These are phyloP conservation scores for Puccinellia tenuiflora DNA, from an alignment of 176 grass and related monocot genomes.

Conservation along the genomic window DNA sequence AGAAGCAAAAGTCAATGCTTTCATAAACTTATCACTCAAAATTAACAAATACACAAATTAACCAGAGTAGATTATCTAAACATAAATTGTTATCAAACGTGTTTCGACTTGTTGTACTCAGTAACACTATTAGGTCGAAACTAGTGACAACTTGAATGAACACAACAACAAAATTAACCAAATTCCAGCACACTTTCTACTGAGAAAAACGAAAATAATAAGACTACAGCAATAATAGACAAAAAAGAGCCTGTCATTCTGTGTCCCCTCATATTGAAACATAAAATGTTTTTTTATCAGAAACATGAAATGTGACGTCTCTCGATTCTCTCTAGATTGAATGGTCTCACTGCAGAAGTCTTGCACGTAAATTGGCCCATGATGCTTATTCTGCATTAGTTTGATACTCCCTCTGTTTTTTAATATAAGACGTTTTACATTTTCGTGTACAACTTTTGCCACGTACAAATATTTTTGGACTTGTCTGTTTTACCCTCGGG, in stretches of 20 bases:
- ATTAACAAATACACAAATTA: neutral
- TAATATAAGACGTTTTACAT: no score
- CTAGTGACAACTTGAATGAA: neutral
- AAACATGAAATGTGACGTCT: neutral
- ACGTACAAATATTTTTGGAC: no score
- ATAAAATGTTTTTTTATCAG: neutral
- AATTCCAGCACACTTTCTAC: neutral
- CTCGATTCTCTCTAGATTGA: neutral
- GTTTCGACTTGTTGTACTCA: neutral
- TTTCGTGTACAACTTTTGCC: no score
- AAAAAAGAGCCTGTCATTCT: neutral
- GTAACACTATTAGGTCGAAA: neutral
- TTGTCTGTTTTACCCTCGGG: no score
- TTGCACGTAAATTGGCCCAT: neutral
- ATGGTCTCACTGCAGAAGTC: neutral
- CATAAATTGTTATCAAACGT: neutral
- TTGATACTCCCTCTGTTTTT: neutral
- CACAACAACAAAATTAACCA: neutral
- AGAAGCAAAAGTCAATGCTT: neutral
- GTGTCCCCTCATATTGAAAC: neutral
- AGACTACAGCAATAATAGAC: neutral
- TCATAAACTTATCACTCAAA: neutral
- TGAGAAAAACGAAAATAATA: neutral
- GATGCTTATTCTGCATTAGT: neutral
- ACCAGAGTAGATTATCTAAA: neutral